Evolutionary conservation across 2,329 filamentous ascomycete species (phyloP).

Genomic region (Ophiobolus disseminans): DNA sequence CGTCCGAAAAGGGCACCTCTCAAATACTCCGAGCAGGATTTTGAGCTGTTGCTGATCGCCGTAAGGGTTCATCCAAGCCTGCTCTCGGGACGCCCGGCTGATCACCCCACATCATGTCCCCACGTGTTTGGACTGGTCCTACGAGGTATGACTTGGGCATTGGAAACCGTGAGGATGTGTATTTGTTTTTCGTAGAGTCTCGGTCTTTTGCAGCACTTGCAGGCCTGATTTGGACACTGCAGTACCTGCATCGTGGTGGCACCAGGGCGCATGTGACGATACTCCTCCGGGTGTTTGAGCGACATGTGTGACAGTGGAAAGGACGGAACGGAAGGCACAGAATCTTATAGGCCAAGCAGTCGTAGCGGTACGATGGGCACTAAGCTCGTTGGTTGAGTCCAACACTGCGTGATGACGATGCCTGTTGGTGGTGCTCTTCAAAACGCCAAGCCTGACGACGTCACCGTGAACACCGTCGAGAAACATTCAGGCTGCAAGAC

Average conservation of each 20-base stretch:
- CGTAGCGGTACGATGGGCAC: constrained; percentile 12
- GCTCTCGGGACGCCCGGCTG: constrained; percentile 26
- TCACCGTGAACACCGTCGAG: constrained; percentile 10
- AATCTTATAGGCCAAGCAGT: constrained; percentile 9
- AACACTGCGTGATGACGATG: constrained; percentile 24
- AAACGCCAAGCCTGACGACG: constrained; percentile 20
- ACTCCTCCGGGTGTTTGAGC: background rate
- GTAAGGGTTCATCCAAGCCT: constrained; percentile 15
- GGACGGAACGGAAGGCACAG: constrained; percentile 3
- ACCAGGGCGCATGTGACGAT: constrained; percentile 2
- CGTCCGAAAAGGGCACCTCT: too few relatives aligned
- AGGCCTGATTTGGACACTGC: background rate
- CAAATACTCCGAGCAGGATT: background rate
- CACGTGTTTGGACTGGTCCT: constrained; percentile 26
- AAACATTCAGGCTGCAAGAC: background rate
- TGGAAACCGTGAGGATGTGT: too few relatives aligned
- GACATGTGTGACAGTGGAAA: constrained; percentile 3
- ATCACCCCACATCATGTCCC: constrained; percentile 25
- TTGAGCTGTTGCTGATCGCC: constrained; percentile 14
- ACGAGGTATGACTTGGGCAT: too few relatives aligned
- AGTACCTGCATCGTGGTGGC: background rate
- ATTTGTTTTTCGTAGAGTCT: too few relatives aligned
- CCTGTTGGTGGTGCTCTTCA: constrained; percentile 9
- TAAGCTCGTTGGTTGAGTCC: constrained; percentile 11
- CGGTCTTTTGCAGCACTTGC: background rate